Evolutionary conservation across 306 rosid species (phyloP).

Genomic region (Amphicarpaea edgeworthii): DNA sequence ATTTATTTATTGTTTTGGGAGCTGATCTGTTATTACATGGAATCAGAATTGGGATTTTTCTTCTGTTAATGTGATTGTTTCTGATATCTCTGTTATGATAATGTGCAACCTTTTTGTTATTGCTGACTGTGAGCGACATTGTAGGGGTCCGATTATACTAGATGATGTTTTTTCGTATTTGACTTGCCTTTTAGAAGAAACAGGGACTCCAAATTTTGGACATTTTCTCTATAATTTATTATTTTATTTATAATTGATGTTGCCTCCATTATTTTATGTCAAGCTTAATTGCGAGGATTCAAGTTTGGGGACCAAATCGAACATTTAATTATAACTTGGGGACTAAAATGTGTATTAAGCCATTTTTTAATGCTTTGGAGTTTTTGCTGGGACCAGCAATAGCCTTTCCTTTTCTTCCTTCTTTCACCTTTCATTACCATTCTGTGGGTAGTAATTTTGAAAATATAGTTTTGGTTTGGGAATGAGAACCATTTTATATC

Average conservation of each 20-base stretch:
- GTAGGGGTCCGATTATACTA: slow-evolving; percentile 36
- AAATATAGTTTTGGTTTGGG: slow-evolving; percentile 34
- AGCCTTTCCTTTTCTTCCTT: slow-evolving; percentile 23
- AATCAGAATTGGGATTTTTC: slow-evolving; percentile 39
- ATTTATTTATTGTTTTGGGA: neutral
- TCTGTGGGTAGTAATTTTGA: slow-evolving; percentile 29
- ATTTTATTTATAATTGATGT: slow-evolving; percentile 10
- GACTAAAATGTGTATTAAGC: no score
- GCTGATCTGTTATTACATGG: slow-evolving; percentile 61
- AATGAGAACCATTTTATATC: slow-evolving; percentile 27
- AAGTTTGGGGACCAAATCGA: no score
- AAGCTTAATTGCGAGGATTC: slow-evolving; percentile 22
- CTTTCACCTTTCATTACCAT: slow-evolving; percentile 26
- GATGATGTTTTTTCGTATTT: slow-evolving; percentile 20
- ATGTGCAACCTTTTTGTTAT: slow-evolving; percentile 36
- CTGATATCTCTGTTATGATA: slow-evolving; percentile 42
- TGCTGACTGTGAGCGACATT: slow-evolving; percentile 36
- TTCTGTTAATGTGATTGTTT: slow-evolving; percentile 34
- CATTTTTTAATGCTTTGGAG: no score
- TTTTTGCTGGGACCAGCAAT: no score
- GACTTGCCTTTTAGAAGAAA: slow-evolving; percentile 41
- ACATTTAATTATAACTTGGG: no score
- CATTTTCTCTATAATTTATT: slow-evolving; percentile 10
- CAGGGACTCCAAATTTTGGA: slow-evolving; percentile 11
- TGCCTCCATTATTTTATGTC: slow-evolving; percentile 11